A percentile compares a stretch with the other conserved stretches of the same genome.
Evolutionary conservation across 148 eudicot genomes (phyloP).

Genomic region (Arbutus unedo): DNA sequence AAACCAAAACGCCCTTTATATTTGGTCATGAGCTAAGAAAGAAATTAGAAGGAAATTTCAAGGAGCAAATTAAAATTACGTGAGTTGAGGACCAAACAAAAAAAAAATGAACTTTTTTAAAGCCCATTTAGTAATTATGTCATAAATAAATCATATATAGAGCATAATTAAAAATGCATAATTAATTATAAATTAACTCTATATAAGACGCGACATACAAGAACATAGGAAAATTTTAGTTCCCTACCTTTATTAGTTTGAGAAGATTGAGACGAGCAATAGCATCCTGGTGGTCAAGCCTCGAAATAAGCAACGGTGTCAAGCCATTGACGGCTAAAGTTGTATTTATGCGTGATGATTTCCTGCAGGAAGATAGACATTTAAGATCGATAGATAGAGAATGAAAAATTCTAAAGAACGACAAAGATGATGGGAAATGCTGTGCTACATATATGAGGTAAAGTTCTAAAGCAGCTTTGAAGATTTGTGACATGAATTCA

Average conservation of each 20-base stretch:
- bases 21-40: no score
- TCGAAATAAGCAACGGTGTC: conserved; percentile 83
- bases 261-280: conserved; percentile 96
- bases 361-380: conserved; percentile 44
- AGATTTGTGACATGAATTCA: not conserved
- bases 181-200: not conserved
- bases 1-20: no score
- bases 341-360: conserved; percentile 90
- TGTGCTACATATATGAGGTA: not conserved
- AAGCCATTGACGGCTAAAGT: conserved; percentile 92
- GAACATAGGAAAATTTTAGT: not conserved
- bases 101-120: not conserved
- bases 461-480: not conserved
- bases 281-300: conserved; percentile 97
- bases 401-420: not conserved
- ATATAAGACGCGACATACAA: not conserved
- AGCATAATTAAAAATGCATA: not conserved
- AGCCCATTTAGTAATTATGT: no score
- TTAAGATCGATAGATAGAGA: not conserved
- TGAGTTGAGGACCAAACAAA: no score
- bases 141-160: not conserved
- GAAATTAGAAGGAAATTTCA: not conserved
- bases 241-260: conserved; percentile 79
- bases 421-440: not conserved
- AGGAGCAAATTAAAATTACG: no score